A percentile compares a stretch with the other conserved stretches of the same genome.
These are phyloP conservation scores for Gastrolobium bilobum DNA, from an alignment of 306 rosid species.

Conservation along the genomic window DNA sequence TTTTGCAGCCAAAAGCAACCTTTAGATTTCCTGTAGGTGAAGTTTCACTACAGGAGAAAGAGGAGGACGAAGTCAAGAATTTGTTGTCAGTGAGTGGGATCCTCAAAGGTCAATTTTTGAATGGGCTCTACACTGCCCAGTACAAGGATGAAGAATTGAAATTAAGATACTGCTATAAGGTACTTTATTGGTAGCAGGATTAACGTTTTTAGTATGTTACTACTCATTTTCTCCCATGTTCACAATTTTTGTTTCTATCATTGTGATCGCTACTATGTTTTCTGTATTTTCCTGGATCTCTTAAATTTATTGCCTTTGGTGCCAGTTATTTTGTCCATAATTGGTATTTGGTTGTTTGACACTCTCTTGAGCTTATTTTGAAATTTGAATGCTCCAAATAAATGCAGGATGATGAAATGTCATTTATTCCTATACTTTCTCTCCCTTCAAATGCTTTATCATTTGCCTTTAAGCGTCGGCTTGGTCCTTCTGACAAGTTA, in stretches of 20 bases:
- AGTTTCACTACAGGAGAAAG: constrained; percentile 75
- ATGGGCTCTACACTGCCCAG: constrained; percentile 77
- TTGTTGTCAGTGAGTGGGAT: constrained; percentile 69
- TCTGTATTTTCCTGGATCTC: constrained; percentile 16
- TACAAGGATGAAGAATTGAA: constrained; percentile 78
- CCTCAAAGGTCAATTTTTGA: constrained; percentile 64
- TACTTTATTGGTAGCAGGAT: constrained; percentile 33
- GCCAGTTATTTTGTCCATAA: constrained; percentile 21
- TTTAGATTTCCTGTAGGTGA: constrained; percentile 88
- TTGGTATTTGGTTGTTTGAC: constrained; percentile 36
- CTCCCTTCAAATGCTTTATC: constrained; percentile 89
- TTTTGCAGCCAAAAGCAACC: constrained; percentile 90
- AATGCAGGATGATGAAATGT: constrained; percentile 85
- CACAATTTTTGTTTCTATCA: neutral
- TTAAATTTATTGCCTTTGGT: neutral
- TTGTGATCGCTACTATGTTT: neutral
- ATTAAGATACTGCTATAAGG: constrained; percentile 83
- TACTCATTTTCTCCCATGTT: neutral
- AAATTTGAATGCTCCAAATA: constrained; percentile 39
- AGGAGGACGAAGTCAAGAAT: constrained; percentile 68
- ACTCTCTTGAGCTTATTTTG: neutral
- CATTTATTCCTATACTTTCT: constrained; percentile 79
- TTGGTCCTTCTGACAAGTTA: constrained; percentile 83
- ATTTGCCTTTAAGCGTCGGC: constrained; percentile 86
- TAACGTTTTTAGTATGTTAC: neutral